Conservation (phyloP, 352 stramenopile species). For the Phytophthora citrophthora region DNA sequence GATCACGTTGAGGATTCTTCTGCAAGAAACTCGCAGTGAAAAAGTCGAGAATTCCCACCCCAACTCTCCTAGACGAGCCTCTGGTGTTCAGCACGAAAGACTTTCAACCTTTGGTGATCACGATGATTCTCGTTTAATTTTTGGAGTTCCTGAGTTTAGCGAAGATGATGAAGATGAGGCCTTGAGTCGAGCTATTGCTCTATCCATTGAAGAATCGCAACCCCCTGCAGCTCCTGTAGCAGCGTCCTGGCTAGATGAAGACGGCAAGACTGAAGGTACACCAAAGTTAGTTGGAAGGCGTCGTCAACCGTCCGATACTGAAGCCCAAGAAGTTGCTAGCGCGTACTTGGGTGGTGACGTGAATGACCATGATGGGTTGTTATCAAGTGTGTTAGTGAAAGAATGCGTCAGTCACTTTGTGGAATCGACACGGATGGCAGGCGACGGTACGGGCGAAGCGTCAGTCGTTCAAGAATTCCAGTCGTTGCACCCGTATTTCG, state of each 20-base stretch:
- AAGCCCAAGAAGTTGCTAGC: constrained; percentile 66
- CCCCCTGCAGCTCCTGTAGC: constrained; percentile 2
- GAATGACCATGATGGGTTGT: constrained; percentile 62
- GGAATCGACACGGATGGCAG: constrained; percentile 76
- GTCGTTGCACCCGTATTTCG: constrained; percentile 88
- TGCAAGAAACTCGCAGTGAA: constrained; percentile 55
- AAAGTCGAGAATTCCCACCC: constrained; percentile 24
- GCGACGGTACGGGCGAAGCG: constrained; percentile 44
- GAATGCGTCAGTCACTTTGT: constrained; percentile 89
- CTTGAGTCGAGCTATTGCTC: constrained; percentile 46
- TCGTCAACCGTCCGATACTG: constrained; percentile 63
- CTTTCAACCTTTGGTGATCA: neutral
- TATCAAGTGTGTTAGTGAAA: constrained; percentile 81
- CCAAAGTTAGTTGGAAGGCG: constrained; percentile 11
- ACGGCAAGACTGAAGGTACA: constrained; percentile 45
- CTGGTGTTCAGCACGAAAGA: neutral
- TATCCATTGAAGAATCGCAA: constrained; percentile 47
- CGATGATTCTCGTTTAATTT: neutral
- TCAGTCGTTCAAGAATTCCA: constrained; percentile 62
- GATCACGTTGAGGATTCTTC: constrained; percentile 62
- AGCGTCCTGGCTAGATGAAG: constrained; percentile 22
- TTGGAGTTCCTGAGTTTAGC: constrained; percentile 10
- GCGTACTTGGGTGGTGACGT: constrained; percentile 52
- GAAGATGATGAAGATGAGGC: constrained; percentile 37
- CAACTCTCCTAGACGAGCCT: constrained; percentile 2